phyloP scores from a whole-genome alignment of 805 yeast genomes.

The Ogataea nitratoaversa region DNA sequence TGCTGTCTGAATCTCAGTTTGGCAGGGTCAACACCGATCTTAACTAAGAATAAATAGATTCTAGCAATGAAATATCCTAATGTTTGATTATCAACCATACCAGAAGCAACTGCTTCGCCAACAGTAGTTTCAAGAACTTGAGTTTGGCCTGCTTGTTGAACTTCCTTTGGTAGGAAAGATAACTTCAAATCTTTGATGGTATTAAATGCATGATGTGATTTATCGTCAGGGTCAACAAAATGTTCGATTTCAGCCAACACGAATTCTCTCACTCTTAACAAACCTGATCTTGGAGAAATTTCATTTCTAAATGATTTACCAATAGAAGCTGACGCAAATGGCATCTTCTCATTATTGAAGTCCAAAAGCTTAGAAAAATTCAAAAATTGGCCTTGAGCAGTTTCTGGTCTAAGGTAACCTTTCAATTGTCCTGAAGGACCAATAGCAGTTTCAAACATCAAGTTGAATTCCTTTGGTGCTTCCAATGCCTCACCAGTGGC shows the following conservation, averaged over 20 bases:
- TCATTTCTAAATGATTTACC: conserved; percentile 99
- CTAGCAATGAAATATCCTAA: conserved; percentile 95
- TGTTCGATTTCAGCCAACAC: conserved; percentile 99
- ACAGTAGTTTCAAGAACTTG: conserved; percentile 58
- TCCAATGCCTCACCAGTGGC: conserved; percentile 81
- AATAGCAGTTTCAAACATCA: conserved; percentile 98
- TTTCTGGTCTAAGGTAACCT: conserved; percentile 97
- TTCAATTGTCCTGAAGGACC: conserved; percentile 97
- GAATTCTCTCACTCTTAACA: conserved; percentile 96
- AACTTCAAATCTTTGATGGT: conserved; percentile 71
- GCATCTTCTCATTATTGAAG: conserved; percentile 93
- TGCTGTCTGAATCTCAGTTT: conserved; percentile 97
- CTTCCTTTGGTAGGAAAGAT: conserved; percentile 77
- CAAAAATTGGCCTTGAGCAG: conserved; percentile 98
- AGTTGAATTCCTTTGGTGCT: conserved; percentile 91
- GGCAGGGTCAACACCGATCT: conserved; percentile 83
- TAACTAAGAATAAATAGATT: conserved; percentile 76
- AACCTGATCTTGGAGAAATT: conserved; percentile 97
- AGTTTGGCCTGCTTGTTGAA: conserved; percentile 84
- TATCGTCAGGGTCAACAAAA: conserved; percentile 89
- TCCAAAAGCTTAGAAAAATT: conserved; percentile 92
- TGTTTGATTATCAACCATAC: conserved; percentile 94
- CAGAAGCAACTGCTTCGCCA: conserved; percentile 85
- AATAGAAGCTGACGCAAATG: conserved; percentile 98
- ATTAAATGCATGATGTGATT: conserved; percentile 74